These are phyloP conservation scores for Bipolaris victoriae DNA, from an alignment of 2,329 filamentous ascomycete genomes.

Conservation along the genomic window DNA sequence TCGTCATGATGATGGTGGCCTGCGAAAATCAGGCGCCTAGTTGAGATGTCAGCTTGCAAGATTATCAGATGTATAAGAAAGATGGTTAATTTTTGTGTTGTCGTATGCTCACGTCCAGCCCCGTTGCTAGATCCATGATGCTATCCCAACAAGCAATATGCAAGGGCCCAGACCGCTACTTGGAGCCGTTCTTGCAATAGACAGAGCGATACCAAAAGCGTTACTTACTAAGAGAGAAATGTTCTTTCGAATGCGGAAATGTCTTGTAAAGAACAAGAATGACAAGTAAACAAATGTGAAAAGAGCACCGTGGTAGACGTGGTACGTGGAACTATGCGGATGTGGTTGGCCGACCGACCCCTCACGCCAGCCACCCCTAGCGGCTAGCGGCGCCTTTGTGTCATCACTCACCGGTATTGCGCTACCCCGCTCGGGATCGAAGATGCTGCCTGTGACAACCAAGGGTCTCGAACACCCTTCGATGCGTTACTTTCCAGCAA, in stretches of 20 bases:
- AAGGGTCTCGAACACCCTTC: too few relatives aligned
- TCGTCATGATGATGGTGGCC: conserved; percentile 64
- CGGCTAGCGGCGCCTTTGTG: conserved; percentile 11
- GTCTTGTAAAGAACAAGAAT: not conserved
- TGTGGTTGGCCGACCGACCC: conserved; percentile 22
- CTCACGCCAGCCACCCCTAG: conserved; percentile 14
- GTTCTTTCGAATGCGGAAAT: not conserved
- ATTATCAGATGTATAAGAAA: not conserved
- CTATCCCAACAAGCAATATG: not conserved
- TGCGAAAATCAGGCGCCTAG: not conserved
- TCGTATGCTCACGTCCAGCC: not conserved
- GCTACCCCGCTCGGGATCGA: conserved; percentile 10
- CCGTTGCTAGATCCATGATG: not conserved
- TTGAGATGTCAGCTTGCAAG: not conserved
- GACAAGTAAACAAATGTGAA: not conserved
- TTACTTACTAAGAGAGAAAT: not conserved
- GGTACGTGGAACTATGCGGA: conserved; percentile 13
- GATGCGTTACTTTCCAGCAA: not conserved
- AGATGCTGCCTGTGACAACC: not conserved
- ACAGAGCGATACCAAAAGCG: not conserved
- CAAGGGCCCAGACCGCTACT: conserved; percentile 4
- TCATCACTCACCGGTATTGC: conserved; percentile 17
- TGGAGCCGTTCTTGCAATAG: not conserved
- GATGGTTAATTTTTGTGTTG: not conserved
- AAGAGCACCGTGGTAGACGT: conserved; percentile 13